A percentile compares a stretch with the other conserved stretches of the same genome.
phyloP scores from a whole-genome alignment of 352 stramenopile species.

The Pythium monospermum region DNA sequence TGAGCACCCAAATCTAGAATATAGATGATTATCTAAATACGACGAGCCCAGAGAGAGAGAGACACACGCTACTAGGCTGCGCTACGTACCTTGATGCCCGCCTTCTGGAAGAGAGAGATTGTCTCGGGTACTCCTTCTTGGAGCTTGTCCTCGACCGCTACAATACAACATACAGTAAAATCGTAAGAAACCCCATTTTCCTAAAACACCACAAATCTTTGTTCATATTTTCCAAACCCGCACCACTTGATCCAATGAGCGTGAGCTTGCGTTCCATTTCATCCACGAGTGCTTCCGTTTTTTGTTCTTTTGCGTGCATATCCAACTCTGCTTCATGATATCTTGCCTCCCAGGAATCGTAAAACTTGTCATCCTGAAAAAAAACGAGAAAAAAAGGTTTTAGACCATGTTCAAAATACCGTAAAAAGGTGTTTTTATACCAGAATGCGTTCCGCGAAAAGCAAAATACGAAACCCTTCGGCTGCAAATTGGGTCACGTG shows the following conservation, averaged over 20 bases:
- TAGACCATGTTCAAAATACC: too few species aligned
- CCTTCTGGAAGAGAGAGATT: constrained; percentile 88
- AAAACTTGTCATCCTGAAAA: constrained; percentile 67
- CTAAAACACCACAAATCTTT: not conserved
- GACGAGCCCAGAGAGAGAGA: not conserved
- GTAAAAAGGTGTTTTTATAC: constrained; percentile 19
- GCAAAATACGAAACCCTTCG: constrained; percentile 82
- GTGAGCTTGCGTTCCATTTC: constrained; percentile 84
- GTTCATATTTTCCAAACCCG: constrained; percentile 9
- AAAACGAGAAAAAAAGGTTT: too few species aligned
- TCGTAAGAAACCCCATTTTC: not conserved
- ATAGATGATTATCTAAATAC: not conserved
- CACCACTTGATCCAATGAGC: constrained; percentile 83
- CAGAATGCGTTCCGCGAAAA: constrained; percentile 72
- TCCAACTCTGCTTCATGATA: constrained; percentile 72
- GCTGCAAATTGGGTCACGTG: constrained; percentile 81
- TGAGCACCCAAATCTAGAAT: constrained; percentile 89
- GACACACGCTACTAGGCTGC: too few species aligned
- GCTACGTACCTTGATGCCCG: constrained; percentile 91
- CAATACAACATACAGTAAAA: not conserved
- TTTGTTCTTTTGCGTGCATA: constrained; percentile 57
- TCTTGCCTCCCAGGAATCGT: constrained; percentile 53
- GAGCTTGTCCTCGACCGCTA: constrained; percentile 97
- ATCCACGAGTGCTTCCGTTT: constrained; percentile 49
- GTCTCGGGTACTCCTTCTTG: constrained; percentile 95